phyloP scores from a whole-genome alignment of 202 grass and related monocot genomes.

The Bolboschoenoplectus hybrid region DNA sequence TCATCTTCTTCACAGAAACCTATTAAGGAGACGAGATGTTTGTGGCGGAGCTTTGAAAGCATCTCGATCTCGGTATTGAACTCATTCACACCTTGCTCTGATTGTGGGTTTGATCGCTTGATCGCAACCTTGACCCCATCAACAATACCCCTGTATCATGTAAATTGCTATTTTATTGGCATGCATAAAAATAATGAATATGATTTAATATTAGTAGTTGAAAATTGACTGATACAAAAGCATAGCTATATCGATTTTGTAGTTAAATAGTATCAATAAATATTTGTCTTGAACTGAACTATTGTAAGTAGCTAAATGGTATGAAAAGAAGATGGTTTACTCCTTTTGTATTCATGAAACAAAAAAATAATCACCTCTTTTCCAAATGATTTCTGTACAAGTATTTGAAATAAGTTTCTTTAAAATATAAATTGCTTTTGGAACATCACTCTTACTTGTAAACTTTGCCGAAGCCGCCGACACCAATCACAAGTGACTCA shows the following conservation, averaged over 20 bases:
- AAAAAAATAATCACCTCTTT: background rate
- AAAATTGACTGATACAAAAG: background rate
- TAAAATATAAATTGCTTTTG: slow-evolving; percentile 8
- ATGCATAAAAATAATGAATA: background rate
- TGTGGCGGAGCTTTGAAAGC: slow-evolving; percentile 95
- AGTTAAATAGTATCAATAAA: background rate
- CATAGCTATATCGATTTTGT: background rate
- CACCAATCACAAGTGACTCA: slow-evolving; percentile 80
- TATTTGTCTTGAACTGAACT: background rate
- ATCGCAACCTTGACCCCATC: slow-evolving; percentile 77
- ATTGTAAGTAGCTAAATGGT: background rate
- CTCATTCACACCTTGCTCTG: slow-evolving; percentile 85
- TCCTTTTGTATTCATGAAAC: background rate
- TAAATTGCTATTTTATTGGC: slow-evolving; percentile 11
- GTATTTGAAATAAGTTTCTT: background rate
- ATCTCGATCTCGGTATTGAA: slow-evolving; percentile 99
- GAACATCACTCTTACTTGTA: slow-evolving; percentile 31
- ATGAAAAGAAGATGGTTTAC: background rate
- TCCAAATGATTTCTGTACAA: background rate
- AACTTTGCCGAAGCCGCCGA: slow-evolving; percentile 91
- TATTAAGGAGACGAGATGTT: slow-evolving; percentile 89
- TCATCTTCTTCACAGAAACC: slow-evolving; percentile 82
- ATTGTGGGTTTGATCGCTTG: slow-evolving; percentile 85
- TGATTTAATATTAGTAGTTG: background rate
- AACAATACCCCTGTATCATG: slow-evolving; percentile 57